Percentiles rank a stretch among this genome's conserved stretches.
Conservation (phyloP, 495 filamentous ascomycete genomes). For the Lasiosphaeria ovina region DNA sequence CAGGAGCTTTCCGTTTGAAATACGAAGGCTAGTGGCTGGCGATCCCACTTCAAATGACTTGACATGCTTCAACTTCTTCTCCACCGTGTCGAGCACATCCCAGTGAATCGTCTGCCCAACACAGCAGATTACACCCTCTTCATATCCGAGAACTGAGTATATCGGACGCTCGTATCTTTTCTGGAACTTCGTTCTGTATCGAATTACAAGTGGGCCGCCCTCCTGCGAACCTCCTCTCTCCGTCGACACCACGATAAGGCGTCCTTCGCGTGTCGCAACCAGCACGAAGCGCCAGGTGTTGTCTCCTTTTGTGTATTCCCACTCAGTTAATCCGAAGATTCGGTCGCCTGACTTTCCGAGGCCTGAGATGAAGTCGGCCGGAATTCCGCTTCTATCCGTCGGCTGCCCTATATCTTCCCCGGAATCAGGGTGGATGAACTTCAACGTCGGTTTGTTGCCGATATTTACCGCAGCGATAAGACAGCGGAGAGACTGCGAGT, state of each 20-base stretch:
- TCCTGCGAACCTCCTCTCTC: constrained; percentile 16
- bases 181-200: constrained; percentile 45
- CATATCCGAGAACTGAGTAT: constrained; percentile 41
- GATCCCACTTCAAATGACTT: constrained; percentile 42
- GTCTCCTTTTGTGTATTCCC: constrained; percentile 42
- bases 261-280: constrained; percentile 39
- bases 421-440: constrained; percentile 50
- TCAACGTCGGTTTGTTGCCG: constrained; percentile 35
- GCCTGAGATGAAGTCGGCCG: constrained; percentile 37
- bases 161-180: constrained; percentile 39
- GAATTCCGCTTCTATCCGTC: constrained; percentile 31
- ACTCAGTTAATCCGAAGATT: constrained; percentile 44
- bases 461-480: constrained; percentile 52
- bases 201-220: constrained; percentile 26
- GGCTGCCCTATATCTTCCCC: constrained; percentile 44
- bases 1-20: constrained; percentile 40
- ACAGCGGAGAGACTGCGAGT: constrained; percentile 48
- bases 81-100: constrained; percentile 42
- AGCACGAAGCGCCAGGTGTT: constrained; percentile 47
- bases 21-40: constrained; percentile 39
- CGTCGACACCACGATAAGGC: constrained; percentile 45
- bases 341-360: constrained; percentile 41
- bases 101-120: constrained; percentile 42
- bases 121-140: constrained; percentile 46
- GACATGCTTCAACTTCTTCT: constrained; percentile 42